A percentile compares a stretch with the other conserved stretches of the same genome.
Evolutionary conservation across 2,329 filamentous ascomycete genomes (phyloP).

Genomic region (Botryotinia convoluta): DNA sequence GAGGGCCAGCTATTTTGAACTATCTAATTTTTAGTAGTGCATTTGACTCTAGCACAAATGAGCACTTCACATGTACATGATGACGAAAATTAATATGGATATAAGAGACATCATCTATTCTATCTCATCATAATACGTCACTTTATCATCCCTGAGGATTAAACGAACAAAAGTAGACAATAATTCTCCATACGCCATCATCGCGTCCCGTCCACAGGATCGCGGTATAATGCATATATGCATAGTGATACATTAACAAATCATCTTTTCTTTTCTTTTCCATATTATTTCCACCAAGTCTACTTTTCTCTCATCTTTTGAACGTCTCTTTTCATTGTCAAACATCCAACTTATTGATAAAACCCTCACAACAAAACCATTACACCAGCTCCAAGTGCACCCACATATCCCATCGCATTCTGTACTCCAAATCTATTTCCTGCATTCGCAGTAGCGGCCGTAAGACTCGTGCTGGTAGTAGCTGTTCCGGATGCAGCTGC

Average conservation of each 20-base stretch:
- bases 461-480: constrained; percentile 15
- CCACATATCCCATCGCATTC: neutral
- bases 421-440: neutral
- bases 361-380: neutral
- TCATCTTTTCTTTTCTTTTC: neutral
- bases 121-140: neutral
- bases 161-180: neutral
- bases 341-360: neutral
- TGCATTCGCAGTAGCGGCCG: neutral
- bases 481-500: neutral
- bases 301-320: neutral
- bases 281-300: neutral
- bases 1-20: no score
- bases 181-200: neutral
- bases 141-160: neutral
- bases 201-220: constrained; percentile 8
- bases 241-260: neutral
- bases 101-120: neutral
- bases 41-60: neutral
- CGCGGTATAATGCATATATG: constrained; percentile 14
- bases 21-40: no score
- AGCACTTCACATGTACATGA: neutral
- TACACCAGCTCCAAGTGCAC: constrained; percentile 3
- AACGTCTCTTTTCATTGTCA: neutral
- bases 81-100: neutral